Base-by-base conservation (phyloP, 768 basidiomycete genomes). In the Tulasnella sp. region DNA sequence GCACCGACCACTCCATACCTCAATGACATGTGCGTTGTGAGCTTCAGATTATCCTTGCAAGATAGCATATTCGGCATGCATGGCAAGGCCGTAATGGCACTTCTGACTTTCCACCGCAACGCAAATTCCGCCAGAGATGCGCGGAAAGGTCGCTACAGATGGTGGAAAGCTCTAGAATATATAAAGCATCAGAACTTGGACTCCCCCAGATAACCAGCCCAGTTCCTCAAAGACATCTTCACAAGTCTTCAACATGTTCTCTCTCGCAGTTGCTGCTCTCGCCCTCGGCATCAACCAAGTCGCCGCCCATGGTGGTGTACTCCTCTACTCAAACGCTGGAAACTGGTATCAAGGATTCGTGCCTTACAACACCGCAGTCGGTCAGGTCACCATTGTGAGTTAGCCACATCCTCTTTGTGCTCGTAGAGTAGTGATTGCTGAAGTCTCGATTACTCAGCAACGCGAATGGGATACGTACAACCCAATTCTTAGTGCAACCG, bases 321-420 rank as follows among this genome's bases (percentile, higher is more conserved):
- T 73, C 48, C 67, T 68, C 49, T 74, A 73, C 63, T 63, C 63
- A 38, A 72, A 71, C 48, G 67, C 49, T 21, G 70, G 71, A 24
- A 63, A 65, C 29, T 65, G 59, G 49, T 73, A 72, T 65, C 27
- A n/a, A 54, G 70, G 71, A 0, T 71, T 70, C 65, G 62, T 63
- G 60, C 69, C 74, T 4, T 75, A 74, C 68, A 72, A 73, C 64
- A 67, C 70, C 0, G 70, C 74, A n/a, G 61, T 64, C n/a, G 72
- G 73, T 17, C 74, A 75, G 64, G 65, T 60, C 34, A 70, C 69
- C 45, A 74, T 74, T 61, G 34, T 38, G 34, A 38, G 34, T 38
- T 7, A 15, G n/a, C 34, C 5, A 7, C 34, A 15, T 38, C 34
- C 5, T 15, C 34, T 38, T 15, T 38, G 15, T 38, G 34, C 34